phyloP scores from a whole-genome alignment of 2,329 filamentous ascomycete species.

The Domatiomyces globalis region DNA sequence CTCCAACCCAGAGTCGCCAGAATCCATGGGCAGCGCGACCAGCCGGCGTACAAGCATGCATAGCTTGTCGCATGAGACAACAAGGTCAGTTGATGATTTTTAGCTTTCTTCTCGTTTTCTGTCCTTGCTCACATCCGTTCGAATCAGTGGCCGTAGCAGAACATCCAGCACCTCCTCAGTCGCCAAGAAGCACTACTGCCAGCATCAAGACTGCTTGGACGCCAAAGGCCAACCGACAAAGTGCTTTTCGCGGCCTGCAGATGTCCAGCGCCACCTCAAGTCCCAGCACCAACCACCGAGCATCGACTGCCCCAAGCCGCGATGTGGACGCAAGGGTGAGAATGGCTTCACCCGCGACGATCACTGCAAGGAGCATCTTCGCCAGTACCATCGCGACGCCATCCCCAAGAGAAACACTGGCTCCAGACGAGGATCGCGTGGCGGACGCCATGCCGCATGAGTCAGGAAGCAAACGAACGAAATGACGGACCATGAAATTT shows the following conservation, averaged over 20 bases:
- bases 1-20: neutral
- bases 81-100: neutral
- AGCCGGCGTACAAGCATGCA: neutral
- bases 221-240: slow-evolving; percentile 6
- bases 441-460: neutral
- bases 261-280: slow-evolving; percentile 36
- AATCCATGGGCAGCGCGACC: neutral
- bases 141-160: neutral
- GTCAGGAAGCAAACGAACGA: neutral
- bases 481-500: neutral
- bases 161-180: neutral
- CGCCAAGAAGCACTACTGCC: slow-evolving; percentile 10
- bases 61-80: neutral
- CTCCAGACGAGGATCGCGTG: neutral
- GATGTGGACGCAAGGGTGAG: slow-evolving; percentile 33
- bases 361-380: slow-evolving; percentile 43
- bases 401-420: slow-evolving; percentile 19
- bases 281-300: slow-evolving; percentile 30
- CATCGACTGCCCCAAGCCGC: slow-evolving; percentile 30
- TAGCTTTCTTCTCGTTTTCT: neutral
- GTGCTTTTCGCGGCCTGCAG: slow-evolving; percentile 33
- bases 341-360: slow-evolving; percentile 43
- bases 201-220: slow-evolving; percentile 18
- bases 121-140: neutral
- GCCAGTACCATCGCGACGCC: slow-evolving; percentile 40